phyloP scores from a whole-genome alignment of 108 stramenopile species.

The Cyclostephanos tholiformis region DNA sequence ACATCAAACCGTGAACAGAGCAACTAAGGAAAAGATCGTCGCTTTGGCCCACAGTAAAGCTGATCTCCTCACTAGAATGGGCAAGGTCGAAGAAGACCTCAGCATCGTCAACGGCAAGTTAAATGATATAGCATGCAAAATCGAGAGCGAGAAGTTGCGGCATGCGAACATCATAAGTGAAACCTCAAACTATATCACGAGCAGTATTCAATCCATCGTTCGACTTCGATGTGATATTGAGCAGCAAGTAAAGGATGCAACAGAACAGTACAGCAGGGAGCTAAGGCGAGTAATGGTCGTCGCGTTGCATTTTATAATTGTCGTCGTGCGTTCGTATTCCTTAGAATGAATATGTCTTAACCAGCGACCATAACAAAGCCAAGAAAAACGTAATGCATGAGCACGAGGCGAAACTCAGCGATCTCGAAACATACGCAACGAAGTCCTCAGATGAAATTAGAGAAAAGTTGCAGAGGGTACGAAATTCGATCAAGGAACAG shows the following conservation, averaged over 20 bases:
- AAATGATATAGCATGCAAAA: not conserved
- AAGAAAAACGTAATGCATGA: not conserved
- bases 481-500: not conserved
- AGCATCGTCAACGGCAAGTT: not conserved
- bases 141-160: not conserved
- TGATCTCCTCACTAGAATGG: not conserved
- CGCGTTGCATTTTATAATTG: not conserved
- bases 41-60: not conserved
- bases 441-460: not conserved
- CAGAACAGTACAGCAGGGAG: not conserved
- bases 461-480: not conserved
- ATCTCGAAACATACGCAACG: not conserved
- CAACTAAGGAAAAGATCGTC: not conserved
- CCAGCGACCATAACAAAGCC: conserved; percentile 10
- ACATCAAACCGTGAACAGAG: not conserved
- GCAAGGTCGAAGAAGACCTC: not conserved
- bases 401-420: conserved; percentile 6
- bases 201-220: not conserved
- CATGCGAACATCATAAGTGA: not conserved
- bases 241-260: not conserved
- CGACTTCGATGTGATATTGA: not conserved
- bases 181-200: not conserved
- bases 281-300: not conserved
- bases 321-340: not conserved
- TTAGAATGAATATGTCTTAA: not conserved